Conservation (phyloP, 345 rosid genomes). For the Mercurialis annua region DNA sequence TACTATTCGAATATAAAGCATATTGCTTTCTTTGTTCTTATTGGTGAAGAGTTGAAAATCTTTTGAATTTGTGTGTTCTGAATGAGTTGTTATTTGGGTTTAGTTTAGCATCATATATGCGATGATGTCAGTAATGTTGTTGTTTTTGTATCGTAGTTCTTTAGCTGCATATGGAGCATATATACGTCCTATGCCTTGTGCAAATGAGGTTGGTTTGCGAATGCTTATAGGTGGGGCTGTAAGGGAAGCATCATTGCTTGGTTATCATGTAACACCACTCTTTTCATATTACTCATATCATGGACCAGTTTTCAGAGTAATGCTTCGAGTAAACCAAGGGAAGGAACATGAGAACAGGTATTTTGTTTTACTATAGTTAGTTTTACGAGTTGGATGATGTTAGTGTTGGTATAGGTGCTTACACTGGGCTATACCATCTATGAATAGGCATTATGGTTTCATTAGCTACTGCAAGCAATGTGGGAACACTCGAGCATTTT, state of each 20-base stretch:
- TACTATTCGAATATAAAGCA: background rate
- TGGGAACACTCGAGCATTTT: conserved; percentile 57
- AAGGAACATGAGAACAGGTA: conserved; percentile 59
- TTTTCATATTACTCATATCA: conserved; percentile 83
- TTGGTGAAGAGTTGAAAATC: background rate
- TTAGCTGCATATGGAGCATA: conserved; percentile 86
- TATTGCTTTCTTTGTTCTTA: background rate
- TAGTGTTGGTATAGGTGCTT: conserved; percentile 15
- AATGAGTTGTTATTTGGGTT: background rate
- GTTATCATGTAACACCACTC: conserved; percentile 69
- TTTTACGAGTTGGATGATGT: background rate
- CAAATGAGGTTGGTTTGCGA: conserved; percentile 84
- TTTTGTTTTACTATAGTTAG: background rate
- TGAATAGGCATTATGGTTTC: conserved; percentile 75
- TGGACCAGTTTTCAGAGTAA: conserved; percentile 77
- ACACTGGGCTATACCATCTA: conserved; percentile 12
- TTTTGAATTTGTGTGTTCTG: background rate
- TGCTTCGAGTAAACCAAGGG: conserved; percentile 63
- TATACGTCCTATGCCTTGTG: conserved; percentile 82
- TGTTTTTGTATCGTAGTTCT: conserved; percentile 42
- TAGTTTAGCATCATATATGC: too few species aligned
- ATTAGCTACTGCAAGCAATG: conserved; percentile 64
- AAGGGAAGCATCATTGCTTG: conserved; percentile 77
- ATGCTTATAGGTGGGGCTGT: conserved; percentile 92
- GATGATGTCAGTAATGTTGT: background rate